Base-by-base conservation (phyloP, 2,329 filamentous ascomycete genomes). In the Cordyceps fumosorosea region DNA sequence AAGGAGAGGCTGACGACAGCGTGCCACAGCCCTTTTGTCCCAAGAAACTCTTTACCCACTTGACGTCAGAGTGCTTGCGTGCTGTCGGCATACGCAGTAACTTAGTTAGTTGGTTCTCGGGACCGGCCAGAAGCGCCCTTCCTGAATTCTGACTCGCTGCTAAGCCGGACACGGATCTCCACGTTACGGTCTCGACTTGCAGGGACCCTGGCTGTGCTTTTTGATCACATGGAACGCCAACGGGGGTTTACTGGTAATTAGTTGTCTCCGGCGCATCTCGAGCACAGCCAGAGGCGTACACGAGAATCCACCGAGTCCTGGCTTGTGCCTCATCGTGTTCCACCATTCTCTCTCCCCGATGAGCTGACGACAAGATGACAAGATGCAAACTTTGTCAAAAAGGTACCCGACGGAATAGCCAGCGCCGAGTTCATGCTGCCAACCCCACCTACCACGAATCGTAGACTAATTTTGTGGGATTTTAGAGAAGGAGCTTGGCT, bases 101-200 rank as follows among this genome's bases (percentile, higher is more conserved):
- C 29, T 42, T 16, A 14, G 37, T 42, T 42, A 42, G 5, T 16
- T 42, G 16, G 16, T 10, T 58, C 45, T 32, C 8, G 32, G n/a
- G 7, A 20, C 45, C 8, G 24, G 56, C 44, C 56, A 58, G n/a
- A 57, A 48, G 45, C 7, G 45, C 11, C 12, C 10, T 58, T 7
- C 56, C 20, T 37, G 37, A 24, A 50, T 52, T 44, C 57, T 60
- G 57, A 60, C 57, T 60, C 57, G 57, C 40, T 32, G 29, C 48
- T 2, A 22, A 12, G 20, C 32, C 45, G 56, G 45, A 58, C 40
- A n/a, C 22, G 22, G n/a, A 53, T 57, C 57, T 53, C 47, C 57
- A 60, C 47, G 57, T 20, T 53, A 53, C 40, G 57, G 57, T 60
- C 57, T 60, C 57, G 57, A 53, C 57, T 60, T 60, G 14, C 48